Conservation (phyloP, 2,329 filamentous ascomycete genomes). For the Fusarium sp. region DNA sequence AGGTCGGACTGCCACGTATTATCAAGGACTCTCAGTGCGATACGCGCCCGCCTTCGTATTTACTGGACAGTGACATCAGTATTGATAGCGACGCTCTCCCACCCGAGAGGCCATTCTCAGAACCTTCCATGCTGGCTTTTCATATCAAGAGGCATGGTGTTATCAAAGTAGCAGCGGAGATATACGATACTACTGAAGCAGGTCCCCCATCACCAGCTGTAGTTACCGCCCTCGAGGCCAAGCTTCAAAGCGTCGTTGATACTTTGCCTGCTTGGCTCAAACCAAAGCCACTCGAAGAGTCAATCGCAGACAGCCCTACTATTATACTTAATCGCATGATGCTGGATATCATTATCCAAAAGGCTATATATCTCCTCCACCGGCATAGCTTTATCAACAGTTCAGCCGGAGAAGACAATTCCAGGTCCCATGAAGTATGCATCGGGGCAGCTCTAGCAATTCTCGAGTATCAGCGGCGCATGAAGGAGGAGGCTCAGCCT, state of each 20-base stretch:
- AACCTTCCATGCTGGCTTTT: constrained; percentile 10
- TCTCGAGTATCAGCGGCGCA: constrained; percentile 29
- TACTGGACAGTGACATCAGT: background rate
- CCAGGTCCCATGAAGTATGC: constrained; percentile 1
- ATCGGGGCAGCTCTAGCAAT: constrained; percentile 30
- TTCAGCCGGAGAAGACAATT: background rate
- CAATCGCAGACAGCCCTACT: constrained; percentile 10
- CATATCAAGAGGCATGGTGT: constrained; percentile 13
- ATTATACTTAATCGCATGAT: constrained; percentile 20
- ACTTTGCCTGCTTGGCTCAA: constrained; percentile 19
- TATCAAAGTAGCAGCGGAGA: constrained; percentile 7
- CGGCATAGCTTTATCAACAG: constrained; percentile 4
- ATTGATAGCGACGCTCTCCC: background rate
- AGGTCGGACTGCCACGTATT: constrained; percentile 35
- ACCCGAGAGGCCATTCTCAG: background rate
- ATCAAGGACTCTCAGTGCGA: constrained; percentile 37
- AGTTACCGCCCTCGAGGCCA: background rate
- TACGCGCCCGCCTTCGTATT: constrained; percentile 16
- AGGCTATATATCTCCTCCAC: constrained; percentile 20
- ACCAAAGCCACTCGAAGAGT: constrained; percentile 4
- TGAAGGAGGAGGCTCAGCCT: constrained; percentile 30
- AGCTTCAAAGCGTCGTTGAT: background rate
- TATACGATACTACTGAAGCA: constrained; percentile 18
- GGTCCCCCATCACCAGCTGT: background rate
- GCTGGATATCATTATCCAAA: constrained; percentile 14